Conservation (phyloP, 1,139 yeast genomes). For the Kodamaea derodonti region DNA sequence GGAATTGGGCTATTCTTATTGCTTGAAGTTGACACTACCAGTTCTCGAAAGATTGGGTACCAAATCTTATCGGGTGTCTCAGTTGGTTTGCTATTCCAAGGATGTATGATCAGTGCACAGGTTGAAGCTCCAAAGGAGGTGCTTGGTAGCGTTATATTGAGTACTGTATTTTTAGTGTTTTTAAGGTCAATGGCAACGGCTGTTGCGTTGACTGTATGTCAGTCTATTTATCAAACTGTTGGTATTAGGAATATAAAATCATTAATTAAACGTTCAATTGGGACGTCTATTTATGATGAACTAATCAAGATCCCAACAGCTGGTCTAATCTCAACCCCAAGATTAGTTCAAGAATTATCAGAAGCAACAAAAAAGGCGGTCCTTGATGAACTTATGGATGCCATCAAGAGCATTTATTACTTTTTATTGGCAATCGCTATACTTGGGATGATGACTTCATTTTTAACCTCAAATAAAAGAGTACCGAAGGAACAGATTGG, state of each 20-base stretch:
- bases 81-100: constrained; percentile 29
- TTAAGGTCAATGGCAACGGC: constrained; percentile 32
- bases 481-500: too few relatives aligned
- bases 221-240: constrained; percentile 30
- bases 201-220: constrained; percentile 15
- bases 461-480: constrained; percentile 17
- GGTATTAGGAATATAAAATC: constrained; percentile 6
- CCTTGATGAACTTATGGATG: constrained; percentile 29
- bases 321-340: constrained; percentile 4
- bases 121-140: constrained; percentile 31
- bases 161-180: constrained; percentile 32
- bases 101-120: constrained; percentile 27
- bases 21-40: constrained; percentile 27
- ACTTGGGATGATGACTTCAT: constrained; percentile 24
- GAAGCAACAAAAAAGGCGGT: constrained; percentile 17
- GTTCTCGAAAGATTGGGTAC: constrained; percentile 30
- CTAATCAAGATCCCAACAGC: constrained; percentile 17
- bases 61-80: constrained; percentile 31
- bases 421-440: constrained; percentile 32
- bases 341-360: constrained; percentile 16
- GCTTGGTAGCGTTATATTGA: constrained; percentile 36
- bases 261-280: constrained; percentile 11
- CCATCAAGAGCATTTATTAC: constrained; percentile 38
- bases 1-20: constrained; percentile 34
- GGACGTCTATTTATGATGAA: constrained; percentile 15